Conservation (phyloP, 106 monocot genomes). For the Dioscorea dumetorum region DNA sequence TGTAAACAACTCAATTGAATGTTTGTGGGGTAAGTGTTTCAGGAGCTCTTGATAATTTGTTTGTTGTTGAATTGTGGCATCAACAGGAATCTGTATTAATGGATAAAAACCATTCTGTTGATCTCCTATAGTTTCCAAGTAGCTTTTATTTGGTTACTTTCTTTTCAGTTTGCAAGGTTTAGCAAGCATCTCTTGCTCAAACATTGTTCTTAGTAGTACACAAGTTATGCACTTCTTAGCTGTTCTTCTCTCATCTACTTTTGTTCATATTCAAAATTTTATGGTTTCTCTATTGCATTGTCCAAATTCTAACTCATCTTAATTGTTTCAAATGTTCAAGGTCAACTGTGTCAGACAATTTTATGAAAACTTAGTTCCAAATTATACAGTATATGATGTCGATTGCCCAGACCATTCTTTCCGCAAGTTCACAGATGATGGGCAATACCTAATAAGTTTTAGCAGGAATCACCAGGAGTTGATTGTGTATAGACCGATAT, state of each 20-base stretch:
- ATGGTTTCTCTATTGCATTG: too few species aligned
- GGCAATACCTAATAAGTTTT: slow-evolving; percentile 78
- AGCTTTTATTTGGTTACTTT: background rate
- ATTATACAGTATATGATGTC: slow-evolving; percentile 77
- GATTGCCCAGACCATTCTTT: slow-evolving; percentile 87
- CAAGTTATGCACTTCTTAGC: background rate
- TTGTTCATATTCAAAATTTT: background rate
- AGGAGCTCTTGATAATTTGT: too few species aligned
- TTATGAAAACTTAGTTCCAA: slow-evolving; percentile 93
- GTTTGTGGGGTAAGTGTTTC: too few species aligned
- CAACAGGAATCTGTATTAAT: too few species aligned
- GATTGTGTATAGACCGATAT: slow-evolving; percentile 82
- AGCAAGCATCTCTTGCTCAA: background rate
- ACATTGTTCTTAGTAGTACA: background rate
- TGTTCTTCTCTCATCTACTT: background rate
- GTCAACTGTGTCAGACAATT: slow-evolving; percentile 78
- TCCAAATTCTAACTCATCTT: background rate
- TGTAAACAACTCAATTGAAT: too few species aligned
- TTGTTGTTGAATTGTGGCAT: too few species aligned
- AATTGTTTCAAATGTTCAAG: slow-evolving; percentile 20
- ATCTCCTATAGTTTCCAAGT: background rate
- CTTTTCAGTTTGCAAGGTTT: background rate
- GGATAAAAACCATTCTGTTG: too few species aligned
- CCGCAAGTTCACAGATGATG: slow-evolving; percentile 96
- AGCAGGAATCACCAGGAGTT: slow-evolving; percentile 87